Evolutionary conservation across 169 alveolate genomes (phyloP), one percentile per base, ranked within the genome.

Genomic region (Plasmodium inui): DNA sequence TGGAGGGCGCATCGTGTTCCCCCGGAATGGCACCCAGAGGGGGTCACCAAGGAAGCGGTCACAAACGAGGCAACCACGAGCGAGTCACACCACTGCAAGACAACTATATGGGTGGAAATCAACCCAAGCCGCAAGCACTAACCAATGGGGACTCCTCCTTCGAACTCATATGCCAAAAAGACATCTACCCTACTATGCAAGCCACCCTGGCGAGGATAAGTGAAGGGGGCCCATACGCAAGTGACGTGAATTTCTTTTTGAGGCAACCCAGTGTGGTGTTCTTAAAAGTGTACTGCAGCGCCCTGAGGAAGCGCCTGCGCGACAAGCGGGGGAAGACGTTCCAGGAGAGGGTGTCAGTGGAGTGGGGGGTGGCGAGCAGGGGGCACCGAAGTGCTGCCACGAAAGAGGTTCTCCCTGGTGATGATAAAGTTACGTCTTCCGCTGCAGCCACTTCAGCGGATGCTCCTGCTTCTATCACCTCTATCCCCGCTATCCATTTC

Each of bases 261-360:
- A 41, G 34, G 53, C 53, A 46, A 12, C 71, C 55, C 55, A 83
- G 50, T 55, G 57, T 83, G 28, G 82, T 70, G 19, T 83, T 83
- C 17, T 71, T 83, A 8, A 83, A 83, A 71, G 76, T 83, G 53
- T 70, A 26, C 34, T 19, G 28, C 32, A 37, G 76, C 34, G 44
- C 73, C 37, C 39, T 70, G 8, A 14, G 83, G 28, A 70, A 30
- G 53, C 26, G 71, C 26, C 50, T 70, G 30, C 70, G 55, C 26
- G 76, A 19, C 28, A 83, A 71, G 53, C 28, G 32, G 22, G 74
- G 78, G 37, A 86, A 57, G 10, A 53, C 6, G 0, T 53, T 82
- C 41, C 84, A 79, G 28, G 61, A 82, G 44, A 22, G 19, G 9
- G 44, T 82, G 28, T 73, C 61, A 53, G 2, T 67, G 0, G 41